These are phyloP conservation scores for Thermochaetoides dissita DNA, from an alignment of 2,329 filamentous ascomycete genomes.

Conservation along the genomic window DNA sequence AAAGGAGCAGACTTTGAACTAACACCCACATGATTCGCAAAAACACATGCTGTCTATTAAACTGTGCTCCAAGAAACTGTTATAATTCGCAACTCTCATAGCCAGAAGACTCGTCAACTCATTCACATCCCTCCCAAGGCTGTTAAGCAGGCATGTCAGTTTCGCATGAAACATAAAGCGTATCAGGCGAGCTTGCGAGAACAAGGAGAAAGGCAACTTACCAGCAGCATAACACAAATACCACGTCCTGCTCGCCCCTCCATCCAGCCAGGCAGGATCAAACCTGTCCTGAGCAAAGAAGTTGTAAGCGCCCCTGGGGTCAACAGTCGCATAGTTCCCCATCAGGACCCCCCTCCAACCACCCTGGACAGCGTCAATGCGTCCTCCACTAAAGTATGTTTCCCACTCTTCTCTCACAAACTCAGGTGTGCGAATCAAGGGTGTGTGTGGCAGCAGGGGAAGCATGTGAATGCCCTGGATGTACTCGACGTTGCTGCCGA, in stretches of 20 bases:
- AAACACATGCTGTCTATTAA: too few species aligned
- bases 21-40: too few species aligned
- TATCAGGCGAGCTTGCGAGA: background rate
- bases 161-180: background rate
- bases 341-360: conserved; percentile 81
- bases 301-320: conserved; percentile 53
- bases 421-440: conserved; percentile 47
- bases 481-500: conserved; percentile 58
- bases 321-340: conserved; percentile 65
- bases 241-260: conserved; percentile 73
- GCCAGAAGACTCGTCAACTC: too few species aligned
- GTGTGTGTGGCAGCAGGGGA: conserved; percentile 54
- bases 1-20: too few species aligned
- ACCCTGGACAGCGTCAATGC: conserved; percentile 50
- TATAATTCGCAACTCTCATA: too few species aligned
- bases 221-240: conserved; percentile 68
- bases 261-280: conserved; percentile 58
- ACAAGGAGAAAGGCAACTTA: conserved; percentile 28
- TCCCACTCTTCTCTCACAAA: conserved; percentile 81
- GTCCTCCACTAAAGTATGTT: conserved; percentile 56
- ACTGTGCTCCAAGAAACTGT: too few species aligned
- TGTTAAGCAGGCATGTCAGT: too few species aligned
- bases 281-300: conserved; percentile 62
- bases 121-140: too few species aligned
- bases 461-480: conserved; percentile 75